Evolutionary conservation across 352 stramenopile species (phyloP).

Genomic region (Phytophthora agathidicida): DNA sequence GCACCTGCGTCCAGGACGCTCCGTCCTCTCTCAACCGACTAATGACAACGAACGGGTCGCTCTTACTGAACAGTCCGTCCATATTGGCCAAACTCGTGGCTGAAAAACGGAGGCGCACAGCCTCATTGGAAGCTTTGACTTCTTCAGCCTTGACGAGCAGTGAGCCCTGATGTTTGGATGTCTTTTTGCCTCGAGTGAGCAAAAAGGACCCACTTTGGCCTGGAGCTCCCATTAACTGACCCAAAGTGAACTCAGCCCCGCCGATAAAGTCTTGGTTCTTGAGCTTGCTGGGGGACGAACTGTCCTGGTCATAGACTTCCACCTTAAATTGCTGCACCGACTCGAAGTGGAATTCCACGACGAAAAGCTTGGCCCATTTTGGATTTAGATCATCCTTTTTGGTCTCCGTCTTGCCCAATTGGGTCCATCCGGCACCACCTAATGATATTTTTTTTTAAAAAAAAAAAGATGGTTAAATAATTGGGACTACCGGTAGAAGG

Average conservation of each 20-base stretch:
- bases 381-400: conserved; percentile 82
- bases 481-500: neutral
- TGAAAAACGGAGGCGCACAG: conserved; percentile 54
- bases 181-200: conserved; percentile 50
- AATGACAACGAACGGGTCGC: conserved; percentile 67
- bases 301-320: conserved; percentile 90
- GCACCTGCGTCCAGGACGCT: conserved; percentile 59
- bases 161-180: conserved; percentile 49
- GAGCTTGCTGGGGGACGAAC: conserved; percentile 52
- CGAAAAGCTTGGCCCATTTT: conserved; percentile 79
- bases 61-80: conserved; percentile 72
- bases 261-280: conserved; percentile 83
- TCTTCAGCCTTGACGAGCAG: conserved; percentile 70
- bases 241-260: conserved; percentile 73
- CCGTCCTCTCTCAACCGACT: conserved; percentile 59
- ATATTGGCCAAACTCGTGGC: conserved; percentile 60
- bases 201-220: conserved; percentile 68
- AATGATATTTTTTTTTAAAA: no score
- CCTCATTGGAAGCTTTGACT: conserved; percentile 51
- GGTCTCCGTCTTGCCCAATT: conserved; percentile 81
- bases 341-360: conserved; percentile 88
- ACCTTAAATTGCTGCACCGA: conserved; percentile 84
- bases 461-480: neutral
- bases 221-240: conserved; percentile 77
- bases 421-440: conserved; percentile 66